These are phyloP conservation scores for Cytidiella melzeri DNA, from an alignment of 768 basidiomycete species.

Conservation along the genomic window DNA sequence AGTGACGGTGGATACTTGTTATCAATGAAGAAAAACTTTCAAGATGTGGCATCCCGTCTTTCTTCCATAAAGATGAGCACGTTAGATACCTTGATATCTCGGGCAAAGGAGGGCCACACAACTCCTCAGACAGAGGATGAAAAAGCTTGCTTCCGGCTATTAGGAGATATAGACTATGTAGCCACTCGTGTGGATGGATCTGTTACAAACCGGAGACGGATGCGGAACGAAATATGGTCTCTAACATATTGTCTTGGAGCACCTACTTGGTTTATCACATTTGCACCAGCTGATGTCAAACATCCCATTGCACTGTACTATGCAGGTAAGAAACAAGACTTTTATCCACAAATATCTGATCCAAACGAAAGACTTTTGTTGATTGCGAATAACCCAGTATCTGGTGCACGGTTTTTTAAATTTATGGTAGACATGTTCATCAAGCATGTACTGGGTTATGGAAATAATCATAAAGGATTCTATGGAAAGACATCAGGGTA, in stretches of 20 bases:
- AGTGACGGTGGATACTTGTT: constrained; percentile 23
- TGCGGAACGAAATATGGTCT: constrained; percentile 23
- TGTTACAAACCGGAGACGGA: constrained; percentile 4
- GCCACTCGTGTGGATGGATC: constrained; percentile 4
- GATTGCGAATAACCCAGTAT: constrained; percentile 24
- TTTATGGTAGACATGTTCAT: constrained; percentile 26
- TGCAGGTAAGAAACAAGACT: constrained; percentile 20
- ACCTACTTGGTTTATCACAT: constrained; percentile 32
- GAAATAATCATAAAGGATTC: constrained; percentile 6
- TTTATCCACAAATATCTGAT: background rate
- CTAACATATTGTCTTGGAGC: constrained; percentile 20
- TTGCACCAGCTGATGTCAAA: constrained; percentile 28
- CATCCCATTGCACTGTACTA: constrained; percentile 31
- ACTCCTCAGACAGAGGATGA: constrained; percentile 27
- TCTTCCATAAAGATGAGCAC: constrained; percentile 16
- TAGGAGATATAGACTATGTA: constrained; percentile 5
- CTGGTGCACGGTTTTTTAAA: constrained; percentile 29
- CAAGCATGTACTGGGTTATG: constrained; percentile 17
- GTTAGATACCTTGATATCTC: constrained; percentile 22
- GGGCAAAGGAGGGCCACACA: constrained; percentile 25
- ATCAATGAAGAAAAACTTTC: constrained; percentile 15
- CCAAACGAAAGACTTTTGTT: constrained; percentile 1
- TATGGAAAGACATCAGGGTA: constrained; percentile 7
- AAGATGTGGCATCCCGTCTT: constrained; percentile 12
- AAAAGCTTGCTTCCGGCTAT: constrained; percentile 19